Conservation (phyloP, 2,329 filamentous ascomycete genomes). For the Trichoderma polysporum region DNA sequence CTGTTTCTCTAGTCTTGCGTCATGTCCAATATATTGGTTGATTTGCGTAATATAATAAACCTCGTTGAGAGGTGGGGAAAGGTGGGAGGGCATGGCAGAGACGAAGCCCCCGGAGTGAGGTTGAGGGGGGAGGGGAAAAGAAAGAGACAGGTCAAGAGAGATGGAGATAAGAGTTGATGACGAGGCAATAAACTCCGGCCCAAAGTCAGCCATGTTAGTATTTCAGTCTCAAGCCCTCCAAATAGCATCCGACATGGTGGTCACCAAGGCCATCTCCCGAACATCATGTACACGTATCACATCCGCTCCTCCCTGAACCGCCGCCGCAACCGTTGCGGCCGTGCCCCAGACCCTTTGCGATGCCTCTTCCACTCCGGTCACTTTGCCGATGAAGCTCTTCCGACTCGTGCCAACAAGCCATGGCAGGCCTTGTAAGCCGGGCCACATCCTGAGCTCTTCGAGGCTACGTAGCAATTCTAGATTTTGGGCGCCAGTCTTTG, state of each 20-base stretch:
- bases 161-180: neutral
- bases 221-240: slow-evolving; percentile 56
- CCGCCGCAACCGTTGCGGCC: slow-evolving; percentile 81
- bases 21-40: neutral
- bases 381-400: slow-evolving; percentile 81
- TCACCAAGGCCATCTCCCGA: slow-evolving; percentile 78
- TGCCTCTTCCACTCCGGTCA: slow-evolving; percentile 73
- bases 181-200: neutral
- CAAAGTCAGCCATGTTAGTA: too few species aligned
- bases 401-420: slow-evolving; percentile 89
- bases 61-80: neutral
- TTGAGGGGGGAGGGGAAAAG: neutral
- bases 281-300: slow-evolving; percentile 92
- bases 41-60: neutral
- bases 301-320: slow-evolving; percentile 84
- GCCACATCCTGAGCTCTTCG: slow-evolving; percentile 61
- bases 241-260: slow-evolving; percentile 89
- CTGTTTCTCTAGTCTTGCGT: neutral
- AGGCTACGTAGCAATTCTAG: slow-evolving; percentile 72
- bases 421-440: slow-evolving; percentile 67
- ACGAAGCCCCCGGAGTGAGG: neutral
- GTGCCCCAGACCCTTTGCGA: slow-evolving; percentile 79
- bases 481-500: slow-evolving; percentile 80
- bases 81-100: neutral
- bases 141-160: neutral